These are phyloP conservation scores for Geotrichum histeridarum DNA, from an alignment of 1,139 yeast genomes.

Conservation along the genomic window DNA sequence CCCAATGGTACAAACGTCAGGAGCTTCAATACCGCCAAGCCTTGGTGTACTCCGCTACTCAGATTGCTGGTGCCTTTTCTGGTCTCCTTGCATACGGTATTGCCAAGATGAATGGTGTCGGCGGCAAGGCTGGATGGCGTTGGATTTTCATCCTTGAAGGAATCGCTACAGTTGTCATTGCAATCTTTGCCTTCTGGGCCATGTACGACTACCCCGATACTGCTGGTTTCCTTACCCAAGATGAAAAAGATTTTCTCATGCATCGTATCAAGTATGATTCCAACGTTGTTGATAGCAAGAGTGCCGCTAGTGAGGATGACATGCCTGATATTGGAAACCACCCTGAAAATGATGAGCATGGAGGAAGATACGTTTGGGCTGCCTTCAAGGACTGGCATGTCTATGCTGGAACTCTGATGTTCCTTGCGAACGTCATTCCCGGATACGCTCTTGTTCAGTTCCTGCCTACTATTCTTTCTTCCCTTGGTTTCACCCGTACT, in stretches of 20 bases:
- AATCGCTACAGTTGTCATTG: conserved; percentile 11
- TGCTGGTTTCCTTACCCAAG: conserved; percentile 45
- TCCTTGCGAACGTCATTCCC: conserved; percentile 24
- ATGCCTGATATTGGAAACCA: conserved; percentile 2
- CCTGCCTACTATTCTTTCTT: conserved; percentile 36
- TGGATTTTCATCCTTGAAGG: conserved; percentile 17
- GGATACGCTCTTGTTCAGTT: conserved; percentile 31
- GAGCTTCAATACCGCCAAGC: conserved; percentile 50
- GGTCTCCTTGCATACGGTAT: conserved; percentile 36
- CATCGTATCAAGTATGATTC: conserved; percentile 41
- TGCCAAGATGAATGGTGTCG: conserved; percentile 31
- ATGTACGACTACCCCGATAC: conserved; percentile 49
- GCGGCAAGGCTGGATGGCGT: conserved; percentile 13
- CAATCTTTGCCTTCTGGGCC: conserved; percentile 40
- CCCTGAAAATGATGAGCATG: conserved; percentile 16
- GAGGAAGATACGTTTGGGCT: conserved; percentile 27
- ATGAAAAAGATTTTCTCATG: conserved; percentile 46
- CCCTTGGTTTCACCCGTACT: conserved; percentile 31
- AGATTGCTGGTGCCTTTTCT: conserved; percentile 30
- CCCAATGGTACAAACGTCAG: conserved; percentile 34
- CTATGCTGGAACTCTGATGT: conserved; percentile 23
- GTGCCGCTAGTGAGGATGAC: neutral
- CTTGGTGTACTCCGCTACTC: conserved; percentile 46
- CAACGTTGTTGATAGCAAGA: conserved; percentile 18
- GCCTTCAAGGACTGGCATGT: conserved; percentile 35